Percentiles rank a stretch among this genome's conserved stretches.
Conservation (phyloP, 495 filamentous ascomycete genomes). For the Hypoxylon fuscum region DNA sequence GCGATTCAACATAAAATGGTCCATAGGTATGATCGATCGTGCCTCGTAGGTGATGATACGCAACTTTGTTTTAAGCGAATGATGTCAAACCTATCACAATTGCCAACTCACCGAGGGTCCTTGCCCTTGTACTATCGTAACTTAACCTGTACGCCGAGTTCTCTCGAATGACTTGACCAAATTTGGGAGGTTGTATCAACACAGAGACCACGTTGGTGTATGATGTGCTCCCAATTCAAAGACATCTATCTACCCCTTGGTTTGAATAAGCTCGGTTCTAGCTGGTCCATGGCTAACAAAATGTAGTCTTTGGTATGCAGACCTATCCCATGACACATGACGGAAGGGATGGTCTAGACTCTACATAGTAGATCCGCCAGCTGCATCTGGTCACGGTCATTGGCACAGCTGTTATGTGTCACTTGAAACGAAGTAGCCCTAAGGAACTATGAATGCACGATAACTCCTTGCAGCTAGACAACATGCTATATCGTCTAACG, state of each 20-base stretch:
- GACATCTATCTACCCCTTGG: background rate
- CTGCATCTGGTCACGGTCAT: constrained; percentile 13
- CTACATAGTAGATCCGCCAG: constrained; percentile 7
- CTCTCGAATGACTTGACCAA: constrained; percentile 4
- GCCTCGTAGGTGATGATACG: constrained; percentile 29
- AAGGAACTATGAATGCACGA: constrained; percentile 23
- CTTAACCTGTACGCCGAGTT: constrained; percentile 7
- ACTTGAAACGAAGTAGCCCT: constrained; percentile 21
- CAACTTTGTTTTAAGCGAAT: constrained; percentile 34
- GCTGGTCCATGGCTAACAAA: background rate
- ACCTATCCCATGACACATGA: constrained; percentile 37
- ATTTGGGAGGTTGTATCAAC: constrained; percentile 15
- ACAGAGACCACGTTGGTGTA: constrained; percentile 4
- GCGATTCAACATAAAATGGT: constrained; percentile 7
- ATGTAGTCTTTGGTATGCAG: constrained; percentile 1
- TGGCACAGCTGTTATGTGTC: constrained; percentile 20
- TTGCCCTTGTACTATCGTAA: constrained; percentile 16
- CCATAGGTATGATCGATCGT: constrained; percentile 8
- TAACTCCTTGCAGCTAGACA: constrained; percentile 32
- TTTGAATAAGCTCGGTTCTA: background rate
- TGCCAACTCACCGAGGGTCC: constrained; percentile 14
- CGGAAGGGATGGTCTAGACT: constrained; percentile 34
- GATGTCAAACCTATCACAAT: constrained; percentile 38
- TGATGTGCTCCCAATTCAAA: constrained; percentile 2
- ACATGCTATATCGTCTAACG: constrained; percentile 24